Percentiles rank a stretch among this genome's conserved stretches.
Conservation (phyloP, 2,329 filamentous ascomycete genomes). For the Triangularia verruculosa region DNA sequence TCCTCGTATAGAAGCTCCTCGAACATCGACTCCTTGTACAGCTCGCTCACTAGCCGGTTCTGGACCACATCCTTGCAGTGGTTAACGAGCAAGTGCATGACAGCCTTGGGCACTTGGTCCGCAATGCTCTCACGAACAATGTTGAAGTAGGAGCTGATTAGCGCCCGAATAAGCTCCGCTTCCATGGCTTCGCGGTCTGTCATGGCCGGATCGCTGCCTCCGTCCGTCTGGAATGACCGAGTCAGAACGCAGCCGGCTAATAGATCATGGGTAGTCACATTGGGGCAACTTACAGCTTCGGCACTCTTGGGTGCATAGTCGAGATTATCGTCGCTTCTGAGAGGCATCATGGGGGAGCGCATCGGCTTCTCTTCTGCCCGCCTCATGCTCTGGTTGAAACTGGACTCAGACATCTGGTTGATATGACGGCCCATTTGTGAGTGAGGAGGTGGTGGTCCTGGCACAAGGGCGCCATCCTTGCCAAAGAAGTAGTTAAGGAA, state of each 20-base stretch:
- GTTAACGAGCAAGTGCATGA: constrained; percentile 98
- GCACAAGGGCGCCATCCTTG: constrained; percentile 69
- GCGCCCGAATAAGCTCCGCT: constrained; percentile 91
- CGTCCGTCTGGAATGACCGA: constrained; percentile 40
- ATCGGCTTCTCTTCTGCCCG: constrained; percentile 61
- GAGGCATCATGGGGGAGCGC: constrained; percentile 45
- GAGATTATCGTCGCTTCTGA: constrained; percentile 42
- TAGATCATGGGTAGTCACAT: constrained; percentile 20
- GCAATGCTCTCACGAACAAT: constrained; percentile 98
- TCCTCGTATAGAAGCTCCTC: constrained; percentile 95
- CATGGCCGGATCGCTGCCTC: constrained; percentile 75
- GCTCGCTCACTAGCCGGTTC: constrained; percentile 89
- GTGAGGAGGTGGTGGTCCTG: constrained; percentile 40
- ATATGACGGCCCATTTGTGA: constrained; percentile 59
- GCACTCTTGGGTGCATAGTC: constrained; percentile 46
- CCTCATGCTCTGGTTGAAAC: constrained; percentile 78
- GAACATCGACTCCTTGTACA: constrained; percentile 90
- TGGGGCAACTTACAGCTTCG: constrained; percentile 53
- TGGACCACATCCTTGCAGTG: constrained; percentile 98
- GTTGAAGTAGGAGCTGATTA: constrained; percentile 98
- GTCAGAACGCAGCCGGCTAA: constrained; percentile 22
- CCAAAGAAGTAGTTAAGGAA: constrained; percentile 99
- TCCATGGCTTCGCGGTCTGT: constrained; percentile 96
- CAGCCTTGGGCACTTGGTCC: constrained; percentile 95
- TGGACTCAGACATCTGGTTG: constrained; percentile 75